Percentiles rank a stretch among this genome's conserved stretches.
Conservation (phyloP, 2,329 filamentous ascomycete species). For the Hypoxylon sp. region DNA sequence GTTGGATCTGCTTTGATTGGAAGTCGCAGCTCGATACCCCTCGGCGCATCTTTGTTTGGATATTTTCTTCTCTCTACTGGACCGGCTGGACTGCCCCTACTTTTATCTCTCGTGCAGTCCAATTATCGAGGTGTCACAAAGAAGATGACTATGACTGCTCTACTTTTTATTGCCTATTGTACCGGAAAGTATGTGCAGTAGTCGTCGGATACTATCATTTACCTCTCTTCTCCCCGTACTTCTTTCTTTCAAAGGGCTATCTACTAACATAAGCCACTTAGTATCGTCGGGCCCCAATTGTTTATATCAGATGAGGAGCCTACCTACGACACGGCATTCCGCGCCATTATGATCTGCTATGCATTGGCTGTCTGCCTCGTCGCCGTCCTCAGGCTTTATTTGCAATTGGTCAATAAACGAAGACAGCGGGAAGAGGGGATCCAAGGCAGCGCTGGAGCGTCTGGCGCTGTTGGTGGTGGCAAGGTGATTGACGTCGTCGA, state of each 20-base stretch:
- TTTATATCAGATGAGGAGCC: constrained; percentile 67
- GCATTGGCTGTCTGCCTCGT: constrained; percentile 63
- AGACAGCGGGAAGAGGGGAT: constrained; percentile 62
- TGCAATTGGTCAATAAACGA: constrained; percentile 62
- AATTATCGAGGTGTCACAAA: constrained; percentile 72
- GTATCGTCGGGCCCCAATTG: constrained; percentile 69
- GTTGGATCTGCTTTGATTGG: constrained; percentile 69
- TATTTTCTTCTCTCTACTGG: constrained; percentile 71
- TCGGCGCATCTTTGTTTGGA: constrained; percentile 66
- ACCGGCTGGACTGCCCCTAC: constrained; percentile 68
- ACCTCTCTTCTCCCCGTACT: background rate
- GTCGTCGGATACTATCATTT: background rate
- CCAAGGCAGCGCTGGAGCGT: constrained; percentile 60
- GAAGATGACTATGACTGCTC: constrained; percentile 71
- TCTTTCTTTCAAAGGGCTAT: background rate
- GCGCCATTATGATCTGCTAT: constrained; percentile 71
- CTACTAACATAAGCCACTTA: constrained; percentile 21
- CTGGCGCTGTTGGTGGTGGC: constrained; percentile 59
- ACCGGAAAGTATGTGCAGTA: constrained; percentile 60
- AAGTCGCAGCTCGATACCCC: constrained; percentile 58
- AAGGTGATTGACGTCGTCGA: constrained; percentile 54
- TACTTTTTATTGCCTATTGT: constrained; percentile 70
- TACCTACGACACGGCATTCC: constrained; percentile 68
- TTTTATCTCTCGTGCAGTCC: constrained; percentile 68
- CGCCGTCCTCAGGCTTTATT: constrained; percentile 62